Percentiles rank a stretch among this genome's conserved stretches.
Evolutionary conservation across 805 yeast species (phyloP).

Genomic region (Zygoascus tannicola): DNA sequence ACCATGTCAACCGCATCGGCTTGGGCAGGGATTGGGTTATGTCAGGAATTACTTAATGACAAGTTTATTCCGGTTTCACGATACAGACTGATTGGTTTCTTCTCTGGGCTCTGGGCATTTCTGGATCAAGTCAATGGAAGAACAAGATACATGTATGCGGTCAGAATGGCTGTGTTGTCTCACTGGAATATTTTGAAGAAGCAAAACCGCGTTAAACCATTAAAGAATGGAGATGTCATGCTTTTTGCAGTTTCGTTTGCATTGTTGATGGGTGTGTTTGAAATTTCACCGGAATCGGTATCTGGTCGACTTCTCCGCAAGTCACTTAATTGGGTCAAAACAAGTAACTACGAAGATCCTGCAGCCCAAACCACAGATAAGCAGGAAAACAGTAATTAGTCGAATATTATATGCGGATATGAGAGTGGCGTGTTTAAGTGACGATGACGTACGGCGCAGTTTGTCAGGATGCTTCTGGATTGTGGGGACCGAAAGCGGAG

Average conservation of each 20-base stretch:
- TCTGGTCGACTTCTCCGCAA: conserved; percentile 23
- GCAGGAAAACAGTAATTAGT: no score
- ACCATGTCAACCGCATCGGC: conserved; percentile 30
- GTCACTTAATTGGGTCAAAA: conserved; percentile 26
- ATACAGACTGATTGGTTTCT: conserved; percentile 32
- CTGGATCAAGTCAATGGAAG: conserved; percentile 28
- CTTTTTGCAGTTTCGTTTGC: conserved; percentile 29
- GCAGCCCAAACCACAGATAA: no score
- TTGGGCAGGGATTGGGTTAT: conserved; percentile 32
- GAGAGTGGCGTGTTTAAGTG: no score
- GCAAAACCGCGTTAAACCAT: conserved; percentile 20
- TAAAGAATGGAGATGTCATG: conserved; percentile 25
- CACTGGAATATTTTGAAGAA: conserved; percentile 28
- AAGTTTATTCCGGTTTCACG: conserved; percentile 25
- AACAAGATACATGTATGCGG: conserved; percentile 27
- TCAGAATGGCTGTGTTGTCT: conserved; percentile 30
- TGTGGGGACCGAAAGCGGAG: no score
- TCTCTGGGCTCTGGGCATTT: conserved; percentile 35
- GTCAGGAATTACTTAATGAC: conserved; percentile 27
- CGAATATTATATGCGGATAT: no score
- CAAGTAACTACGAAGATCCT: conserved; percentile 18
- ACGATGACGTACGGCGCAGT: no score
- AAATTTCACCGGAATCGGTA: conserved; percentile 22
- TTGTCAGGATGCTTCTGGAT: no score
- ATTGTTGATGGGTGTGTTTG: conserved; percentile 24